These are phyloP conservation scores for Favolaschia claudopus DNA, from an alignment of 768 basidiomycete species.

Conservation along the genomic window DNA sequence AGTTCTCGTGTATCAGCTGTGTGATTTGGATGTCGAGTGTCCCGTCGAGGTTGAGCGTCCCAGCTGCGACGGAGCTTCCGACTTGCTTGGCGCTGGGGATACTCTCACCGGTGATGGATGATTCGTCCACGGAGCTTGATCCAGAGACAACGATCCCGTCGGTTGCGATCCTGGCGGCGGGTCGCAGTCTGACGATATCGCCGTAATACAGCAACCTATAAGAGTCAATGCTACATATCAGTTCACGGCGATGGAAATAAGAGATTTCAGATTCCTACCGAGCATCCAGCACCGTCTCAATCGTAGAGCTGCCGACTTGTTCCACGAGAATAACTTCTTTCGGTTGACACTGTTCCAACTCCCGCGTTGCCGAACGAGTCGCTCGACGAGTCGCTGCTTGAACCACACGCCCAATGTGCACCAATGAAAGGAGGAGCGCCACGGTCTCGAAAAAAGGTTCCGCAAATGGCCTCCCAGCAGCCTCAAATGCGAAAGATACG, in stretches of 20 bases:
- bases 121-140: conserved; percentile 48
- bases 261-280: background rate
- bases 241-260: background rate
- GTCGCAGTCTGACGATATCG: conserved; percentile 43
- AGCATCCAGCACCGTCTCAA: conserved; percentile 12
- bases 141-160: conserved; percentile 47
- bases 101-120: conserved; percentile 52
- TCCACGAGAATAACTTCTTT: conserved; percentile 39
- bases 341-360: conserved; percentile 43
- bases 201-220: conserved; percentile 41
- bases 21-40: conserved; percentile 43
- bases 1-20: conserved; percentile 48
- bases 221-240: conserved; percentile 14
- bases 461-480: conserved; percentile 37
- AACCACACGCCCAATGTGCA: conserved; percentile 48
- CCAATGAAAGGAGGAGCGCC: conserved; percentile 49
- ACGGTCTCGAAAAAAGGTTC: conserved; percentile 52
- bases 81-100: conserved; percentile 42
- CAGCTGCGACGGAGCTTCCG: conserved; percentile 45
- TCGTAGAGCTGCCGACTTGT: conserved; percentile 7
- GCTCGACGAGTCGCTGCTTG: conserved; percentile 45
- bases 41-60: conserved; percentile 45
- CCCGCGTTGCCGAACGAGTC: conserved; percentile 40
- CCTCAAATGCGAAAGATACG: conserved; percentile 44
- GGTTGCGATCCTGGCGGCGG: conserved; percentile 45